A percentile compares a stretch with the other conserved stretches of the same genome.
phyloP scores from a whole-genome alignment of 192 early-diverging fungal genomes.

The Umbelopsis sp. region DNA sequence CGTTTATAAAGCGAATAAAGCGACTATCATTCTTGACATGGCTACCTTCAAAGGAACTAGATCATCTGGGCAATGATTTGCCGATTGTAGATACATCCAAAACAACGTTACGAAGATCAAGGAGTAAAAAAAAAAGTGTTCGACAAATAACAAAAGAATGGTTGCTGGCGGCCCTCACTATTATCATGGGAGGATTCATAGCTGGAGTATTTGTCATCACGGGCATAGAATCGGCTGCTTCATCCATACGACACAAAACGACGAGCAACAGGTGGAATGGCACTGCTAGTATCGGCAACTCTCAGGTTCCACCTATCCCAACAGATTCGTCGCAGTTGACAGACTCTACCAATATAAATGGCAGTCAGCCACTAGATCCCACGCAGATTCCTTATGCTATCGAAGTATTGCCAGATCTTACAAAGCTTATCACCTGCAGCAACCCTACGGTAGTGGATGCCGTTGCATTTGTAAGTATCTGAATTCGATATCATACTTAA shows the following conservation, averaged over 20 bases:
- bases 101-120: background rate
- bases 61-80: background rate
- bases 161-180: slow-evolving; percentile 16
- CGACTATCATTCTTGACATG: background rate
- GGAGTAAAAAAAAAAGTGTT: background rate
- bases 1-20: background rate
- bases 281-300: background rate
- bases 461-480: slow-evolving; percentile 7
- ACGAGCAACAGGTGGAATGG: background rate
- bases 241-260: background rate
- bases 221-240: slow-evolving; percentile 9
- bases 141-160: slow-evolving; percentile 13
- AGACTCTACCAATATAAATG: background rate
- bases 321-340: background rate
- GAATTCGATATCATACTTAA: no score
- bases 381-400: slow-evolving; percentile 1
- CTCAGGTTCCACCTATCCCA: background rate
- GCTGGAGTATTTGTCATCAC: slow-evolving; percentile 14
- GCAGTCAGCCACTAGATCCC: background rate
- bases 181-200: slow-evolving; percentile 10
- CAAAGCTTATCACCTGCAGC: background rate
- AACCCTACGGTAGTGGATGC: slow-evolving; percentile 2
- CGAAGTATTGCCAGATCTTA: slow-evolving; percentile 5
- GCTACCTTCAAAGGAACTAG: background rate
- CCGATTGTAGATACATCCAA: background rate